Evolutionary conservation across 805 yeast genomes (phyloP), one percentile per base, ranked within the genome.

Genomic region (Ascoidea asiatica): DNA sequence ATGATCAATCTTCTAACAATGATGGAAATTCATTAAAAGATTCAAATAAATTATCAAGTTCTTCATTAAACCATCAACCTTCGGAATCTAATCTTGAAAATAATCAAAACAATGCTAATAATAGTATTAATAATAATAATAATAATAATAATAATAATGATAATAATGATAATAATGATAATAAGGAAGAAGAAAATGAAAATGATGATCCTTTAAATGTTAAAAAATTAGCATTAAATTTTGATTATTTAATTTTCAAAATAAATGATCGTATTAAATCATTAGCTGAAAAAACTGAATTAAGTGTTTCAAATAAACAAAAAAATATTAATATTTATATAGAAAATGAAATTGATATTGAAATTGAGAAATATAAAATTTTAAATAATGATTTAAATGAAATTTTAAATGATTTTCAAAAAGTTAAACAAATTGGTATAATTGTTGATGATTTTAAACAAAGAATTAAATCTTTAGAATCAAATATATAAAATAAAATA

Each of bases 151-250:
- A 23, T 23, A 6, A n/a, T n/a, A n/a, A n/a, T n/a, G n/a, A n/a
- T 23, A 6, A 23, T 7, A 23, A 6, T 23, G 6, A 6, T 7
- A 11, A 6, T 11, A 23, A 23, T 11, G 33, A 6, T 23, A 23
- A 23, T 23, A 23, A 6, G 17, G 42, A 29, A 5, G 41, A 39
- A n/a, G 47, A 48, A 17, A 52, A 47, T 15, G 62, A 59, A 4
- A 64, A 60, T 4, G 73, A 70, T 20, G 89, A 82, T 58, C 86
- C 87, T 1, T 61, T 82, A 21, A 74, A 78, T 11, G 67, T 82
- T 17, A 72, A 75, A 52, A 68, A 72, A 45, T 61, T 83, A 39
- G 74, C 83, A 0, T 63, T 79, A 20, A 72, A 70, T 44, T 81
- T 73, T 55, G 90, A 83, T 52, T 79, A 80, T 52, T 58, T 83